phyloP scores from a whole-genome alignment of 768 basidiomycete species.

The Calocera viscosa region DNA sequence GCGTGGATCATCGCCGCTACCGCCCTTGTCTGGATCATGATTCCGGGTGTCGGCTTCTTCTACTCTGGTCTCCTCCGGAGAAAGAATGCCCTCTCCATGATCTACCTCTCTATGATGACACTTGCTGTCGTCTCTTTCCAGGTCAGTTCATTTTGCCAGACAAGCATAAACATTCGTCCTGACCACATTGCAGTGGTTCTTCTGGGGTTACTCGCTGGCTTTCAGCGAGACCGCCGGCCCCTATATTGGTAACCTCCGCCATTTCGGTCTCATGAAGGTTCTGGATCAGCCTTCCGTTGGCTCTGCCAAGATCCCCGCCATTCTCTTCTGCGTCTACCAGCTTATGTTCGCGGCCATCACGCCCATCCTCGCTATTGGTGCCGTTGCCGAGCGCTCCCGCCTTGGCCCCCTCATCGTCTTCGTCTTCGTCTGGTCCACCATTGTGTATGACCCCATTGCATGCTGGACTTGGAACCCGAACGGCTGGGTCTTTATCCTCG shows the following conservation, averaged over 20 bases:
- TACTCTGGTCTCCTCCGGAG: slow-evolving; percentile 83
- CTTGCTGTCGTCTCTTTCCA: slow-evolving; percentile 66
- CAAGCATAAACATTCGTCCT: not conserved
- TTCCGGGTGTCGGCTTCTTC: slow-evolving; percentile 75
- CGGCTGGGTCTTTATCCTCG: slow-evolving; percentile 62
- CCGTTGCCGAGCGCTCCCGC: slow-evolving; percentile 77
- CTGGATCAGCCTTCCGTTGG: slow-evolving; percentile 64
- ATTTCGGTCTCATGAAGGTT: slow-evolving; percentile 75
- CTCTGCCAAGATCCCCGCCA: slow-evolving; percentile 51
- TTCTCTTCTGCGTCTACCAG: slow-evolving; percentile 77
- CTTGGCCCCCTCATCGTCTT: slow-evolving; percentile 81
- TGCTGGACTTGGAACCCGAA: slow-evolving; percentile 92
- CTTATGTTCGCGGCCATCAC: slow-evolving; percentile 85
- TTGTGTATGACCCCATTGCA: slow-evolving; percentile 89
- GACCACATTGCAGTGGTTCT: slow-evolving; percentile 59
- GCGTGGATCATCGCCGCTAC: slow-evolving; percentile 59
- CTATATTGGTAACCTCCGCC: slow-evolving; percentile 77
- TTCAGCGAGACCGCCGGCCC: slow-evolving; percentile 62
- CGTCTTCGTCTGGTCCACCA: slow-evolving; percentile 76
- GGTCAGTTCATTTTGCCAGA: slow-evolving; percentile 18
- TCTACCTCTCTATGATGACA: slow-evolving; percentile 64
- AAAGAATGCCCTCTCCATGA: slow-evolving; percentile 89
- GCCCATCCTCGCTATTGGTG: slow-evolving; percentile 81
- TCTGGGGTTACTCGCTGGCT: slow-evolving; percentile 91
- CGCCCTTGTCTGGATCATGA: slow-evolving; percentile 76